Evolutionary conservation across 768 basidiomycete genomes (phyloP).

Genomic region (Pulveroboletus sp.): DNA sequence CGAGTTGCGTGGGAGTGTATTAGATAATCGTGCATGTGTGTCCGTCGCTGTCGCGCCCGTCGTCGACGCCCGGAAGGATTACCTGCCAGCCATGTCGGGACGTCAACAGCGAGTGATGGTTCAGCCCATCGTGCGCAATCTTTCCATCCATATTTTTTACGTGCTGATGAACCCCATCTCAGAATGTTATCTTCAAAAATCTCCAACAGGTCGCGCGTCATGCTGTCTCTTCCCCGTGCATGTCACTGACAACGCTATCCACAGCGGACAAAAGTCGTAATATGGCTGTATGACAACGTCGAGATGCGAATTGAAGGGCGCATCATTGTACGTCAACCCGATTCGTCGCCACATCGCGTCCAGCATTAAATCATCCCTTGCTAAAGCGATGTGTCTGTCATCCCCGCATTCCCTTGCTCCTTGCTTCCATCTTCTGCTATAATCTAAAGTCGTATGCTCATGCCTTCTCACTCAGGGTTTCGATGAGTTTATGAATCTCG

Average conservation of each 20-base stretch:
- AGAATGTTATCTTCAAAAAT: constrained; percentile 99
- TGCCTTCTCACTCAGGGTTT: constrained; percentile 63
- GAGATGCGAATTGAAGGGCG: constrained; percentile 95
- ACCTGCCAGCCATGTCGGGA: constrained; percentile 66
- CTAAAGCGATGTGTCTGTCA: constrained; percentile 32
- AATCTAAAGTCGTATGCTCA: constrained; percentile 20
- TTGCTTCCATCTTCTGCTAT: constrained; percentile 1
- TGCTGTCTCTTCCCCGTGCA: constrained; percentile 1
- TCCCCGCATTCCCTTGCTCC: constrained; percentile 2
- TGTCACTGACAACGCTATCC: constrained; percentile 9
- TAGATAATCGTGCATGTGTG: constrained; percentile 13
- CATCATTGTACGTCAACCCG: constrained; percentile 74
- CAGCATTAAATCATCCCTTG: constrained; percentile 38
- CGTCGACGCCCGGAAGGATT: constrained; percentile 5
- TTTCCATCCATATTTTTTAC: neutral
- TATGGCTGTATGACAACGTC: constrained; percentile 97
- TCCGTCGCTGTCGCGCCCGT: constrained; percentile 4
- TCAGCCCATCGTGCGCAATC: constrained; percentile 89
- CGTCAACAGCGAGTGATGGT: constrained; percentile 98
- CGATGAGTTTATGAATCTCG: constrained; percentile 99
- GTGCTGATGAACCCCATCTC: constrained; percentile 5
- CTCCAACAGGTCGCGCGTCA: constrained; percentile 63
- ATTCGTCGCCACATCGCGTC: constrained; percentile 24
- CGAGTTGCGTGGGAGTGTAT: constrained; percentile 18
- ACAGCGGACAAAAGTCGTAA: constrained; percentile 77